Evolutionary conservation across 768 basidiomycete genomes (phyloP), one percentile per base, ranked within the genome.

Genomic region (Tremella yokohamensis): DNA sequence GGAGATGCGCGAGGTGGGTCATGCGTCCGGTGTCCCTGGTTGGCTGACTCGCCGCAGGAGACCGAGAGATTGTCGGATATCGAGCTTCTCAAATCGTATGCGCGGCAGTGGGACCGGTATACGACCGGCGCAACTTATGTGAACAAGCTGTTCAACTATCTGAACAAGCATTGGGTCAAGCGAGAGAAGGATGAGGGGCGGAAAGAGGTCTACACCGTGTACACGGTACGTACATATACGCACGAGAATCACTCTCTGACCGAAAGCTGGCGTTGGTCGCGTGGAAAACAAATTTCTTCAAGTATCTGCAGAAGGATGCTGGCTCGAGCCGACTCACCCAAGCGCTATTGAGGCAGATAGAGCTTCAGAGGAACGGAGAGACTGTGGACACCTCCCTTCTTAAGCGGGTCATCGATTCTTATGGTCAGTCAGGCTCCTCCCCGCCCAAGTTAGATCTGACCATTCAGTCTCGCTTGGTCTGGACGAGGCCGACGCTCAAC

Each of bases 151-250:
- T 98, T 98, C 80, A 93, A 90, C 1, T 98, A 98, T 79, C 83
- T 99, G 57, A 98, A 99, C 78, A 89, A 94, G 52, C 92, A 98
- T 78, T 99, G 96, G 96, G 94, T 99, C 44, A 94, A 93, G 80
- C 83, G 94, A 52, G 96, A 99, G 76, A 85, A 93, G 71, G 94
- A 98, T 68, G 94, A 98, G 76, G 96, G 96, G 15, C 82, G 93
- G 68, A 93, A 90, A 78, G 87, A 86, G 42, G 88, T 98, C 19
- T 98, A 97, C 79, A 86, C 85, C 0, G 90, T 99, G 18, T 98
- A 98, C 74, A 99, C 94, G 24, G 93, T 94, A 64, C 72, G 87
- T 79, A 3, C 37, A 12, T 15, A 18, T 37, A n/a, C 22, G 37
- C 11, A 9, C 16, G n/a, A 18, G 26, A 34, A 22, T 16, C 19